Base-by-base conservation (phyloP, 2,329 filamentous ascomycete genomes). In the Colletotrichum theobromicola region DNA sequence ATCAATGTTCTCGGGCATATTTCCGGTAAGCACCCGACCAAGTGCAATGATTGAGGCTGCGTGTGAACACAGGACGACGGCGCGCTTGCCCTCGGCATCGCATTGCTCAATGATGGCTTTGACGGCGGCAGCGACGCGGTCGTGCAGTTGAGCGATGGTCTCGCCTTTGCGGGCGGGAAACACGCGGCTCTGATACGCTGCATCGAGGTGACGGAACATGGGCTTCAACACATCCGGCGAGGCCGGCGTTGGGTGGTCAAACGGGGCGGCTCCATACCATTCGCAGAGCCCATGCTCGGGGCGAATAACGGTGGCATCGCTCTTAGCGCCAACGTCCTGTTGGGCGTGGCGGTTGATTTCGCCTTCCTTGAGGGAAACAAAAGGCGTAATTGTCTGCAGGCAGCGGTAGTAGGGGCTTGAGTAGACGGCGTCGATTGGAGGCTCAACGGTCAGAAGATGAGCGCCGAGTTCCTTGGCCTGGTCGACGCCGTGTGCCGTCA, bases 221-320 rank as follows among this genome's bases (percentile, higher is more conserved):
- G 83, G 82, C 75, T 90, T 89, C 75, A 99, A 88, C 37, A 89
- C 85, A 32, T 87, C 79, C 16, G 93, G 85, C 5, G 90, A 84
- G 4, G 95, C 94, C 4, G 96, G 95, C 18, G 89, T 88, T 1
- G 97, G 97, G 80, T 98, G 97, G 69, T 94, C 89, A 83, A 98
- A 98, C 74, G 92, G 92, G 18, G 96, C 95, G 62, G 91, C 89
- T 30, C 97, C 97, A 82, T 97, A 98, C 93, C 97, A 98, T 86
- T 99, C 97, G 75, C 94, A 93, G 50, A 92, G 79, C 15, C 90
- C 90, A 70, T 87, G 84, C 78, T 93, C 91, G 62, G 87, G 88
- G 42, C 89, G 87, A 75, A 93, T 88, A 50, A 80, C 83, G 71
- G 84, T 78, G 30, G 81, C 77, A 55, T 78, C 76, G 60, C 60